These are phyloP conservation scores for Anastatica hierochuntica DNA, from an alignment of 345 rosid genomes.

Conservation along the genomic window DNA sequence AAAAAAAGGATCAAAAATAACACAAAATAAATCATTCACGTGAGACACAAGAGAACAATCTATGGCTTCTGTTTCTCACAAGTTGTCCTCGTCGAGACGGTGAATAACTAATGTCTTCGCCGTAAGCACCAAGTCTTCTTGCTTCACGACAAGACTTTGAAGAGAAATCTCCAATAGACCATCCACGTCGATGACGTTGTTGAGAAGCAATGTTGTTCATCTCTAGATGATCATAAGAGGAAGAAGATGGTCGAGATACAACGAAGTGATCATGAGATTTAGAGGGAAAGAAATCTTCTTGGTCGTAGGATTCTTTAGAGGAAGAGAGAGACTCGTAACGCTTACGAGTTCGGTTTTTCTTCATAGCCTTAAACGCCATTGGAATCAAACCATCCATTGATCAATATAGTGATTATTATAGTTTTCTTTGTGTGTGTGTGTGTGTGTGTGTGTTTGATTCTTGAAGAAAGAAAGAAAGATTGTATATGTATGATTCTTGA, in stretches of 20 bases:
- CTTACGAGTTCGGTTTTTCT: slow-evolving; percentile 41
- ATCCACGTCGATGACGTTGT: slow-evolving; percentile 19
- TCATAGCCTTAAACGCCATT: slow-evolving; percentile 51
- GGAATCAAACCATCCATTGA: slow-evolving; percentile 83
- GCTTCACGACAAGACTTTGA: slow-evolving; percentile 20
- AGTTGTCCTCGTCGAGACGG: slow-evolving; percentile 28
- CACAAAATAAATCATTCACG: slow-evolving; percentile 11
- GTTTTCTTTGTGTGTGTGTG: background rate
- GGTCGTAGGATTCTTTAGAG: slow-evolving; percentile 9
- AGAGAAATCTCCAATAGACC: slow-evolving; percentile 16
- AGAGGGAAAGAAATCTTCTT: background rate
- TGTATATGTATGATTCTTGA: no score
- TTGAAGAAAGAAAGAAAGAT: no score
- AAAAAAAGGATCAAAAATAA: background rate
- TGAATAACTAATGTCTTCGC: background rate
- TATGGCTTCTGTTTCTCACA: slow-evolving; percentile 52
- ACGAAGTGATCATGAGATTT: background rate
- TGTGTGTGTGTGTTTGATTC: background rate
- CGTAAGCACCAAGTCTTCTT: no score
- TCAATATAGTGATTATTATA: background rate
- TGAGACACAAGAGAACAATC: slow-evolving; percentile 48
- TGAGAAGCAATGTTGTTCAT: slow-evolving; percentile 6
- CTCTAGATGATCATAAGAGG: slow-evolving; percentile 12
- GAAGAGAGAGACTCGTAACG: slow-evolving; percentile 66
- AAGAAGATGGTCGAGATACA: background rate